These are phyloP conservation scores for Amanita brunnescens DNA, from an alignment of 768 basidiomycete genomes.

Conservation along the genomic window DNA sequence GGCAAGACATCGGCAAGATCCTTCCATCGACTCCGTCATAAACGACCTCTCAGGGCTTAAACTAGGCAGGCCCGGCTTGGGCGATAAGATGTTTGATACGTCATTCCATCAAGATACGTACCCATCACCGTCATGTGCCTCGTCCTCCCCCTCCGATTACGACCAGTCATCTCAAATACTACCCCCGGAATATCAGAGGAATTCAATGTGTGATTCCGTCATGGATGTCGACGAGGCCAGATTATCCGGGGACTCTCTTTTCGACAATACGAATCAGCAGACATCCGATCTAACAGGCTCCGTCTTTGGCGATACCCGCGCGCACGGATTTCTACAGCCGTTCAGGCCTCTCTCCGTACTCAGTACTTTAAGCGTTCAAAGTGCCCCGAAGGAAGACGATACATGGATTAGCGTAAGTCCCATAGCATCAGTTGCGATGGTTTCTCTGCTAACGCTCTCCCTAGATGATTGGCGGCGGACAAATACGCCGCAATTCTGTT, in stretches of 20 bases:
- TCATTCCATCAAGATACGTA: conserved; percentile 34
- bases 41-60: conserved; percentile 53
- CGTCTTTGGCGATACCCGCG: conserved; percentile 47
- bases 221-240: conserved; percentile 40
- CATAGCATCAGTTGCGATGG: background rate
- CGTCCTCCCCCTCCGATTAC: conserved; percentile 49
- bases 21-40: conserved; percentile 54
- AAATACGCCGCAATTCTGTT: conserved; percentile 59
- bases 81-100: conserved; percentile 83
- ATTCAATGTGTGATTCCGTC: conserved; percentile 55
- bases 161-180: conserved; percentile 12
- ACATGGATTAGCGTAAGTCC: conserved; percentile 69
- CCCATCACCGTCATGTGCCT: conserved; percentile 47
- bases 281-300: conserved; percentile 49
- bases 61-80: conserved; percentile 64
- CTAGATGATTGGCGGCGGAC: conserved; percentile 76
- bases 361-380: conserved; percentile 42
- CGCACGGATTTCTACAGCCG: conserved; percentile 35
- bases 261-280: conserved; percentile 51
- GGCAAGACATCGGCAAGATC: conserved; percentile 47
- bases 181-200: conserved; percentile 15
- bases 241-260: conserved; percentile 41
- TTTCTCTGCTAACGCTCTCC: conserved; percentile 6
- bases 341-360: conserved; percentile 60
- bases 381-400: conserved; percentile 49